Evolutionary conservation across 306 rosid genomes (phyloP), one percentile per base, ranked within the genome.

Genomic region (Clitoria ternatea): DNA sequence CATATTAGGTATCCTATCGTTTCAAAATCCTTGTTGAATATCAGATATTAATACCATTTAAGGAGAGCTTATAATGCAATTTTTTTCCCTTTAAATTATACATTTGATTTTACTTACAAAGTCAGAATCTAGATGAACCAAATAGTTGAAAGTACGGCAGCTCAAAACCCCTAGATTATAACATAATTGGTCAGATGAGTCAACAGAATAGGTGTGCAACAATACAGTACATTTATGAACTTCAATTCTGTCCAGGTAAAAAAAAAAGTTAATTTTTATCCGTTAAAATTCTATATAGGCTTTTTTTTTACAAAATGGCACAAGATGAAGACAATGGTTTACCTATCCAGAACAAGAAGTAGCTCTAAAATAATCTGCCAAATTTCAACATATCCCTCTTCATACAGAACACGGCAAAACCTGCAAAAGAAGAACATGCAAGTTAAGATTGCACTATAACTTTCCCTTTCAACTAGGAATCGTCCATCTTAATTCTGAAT

Each of bases 301-400:
- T 8, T 18, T 17, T 7, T 43, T 8, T 18, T 17, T 7, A 32
- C 0, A 22, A 53, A 40, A 39, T 26, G 15, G 4, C 30, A 62
- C 30, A 11, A 24, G 68, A n/a, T 17, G 33, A 9, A 30, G 56
- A 6, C 50, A 77, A 66, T 24, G 9, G 36, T 48, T 52, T 63
- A 82, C 87, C 80, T 66, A 54, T 75, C 67, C 63, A 66, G 33
- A 32, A 47, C 20, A 75, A 59, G 35, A 69, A 17, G 23, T 50
- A 37, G 13, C 6, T 5, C 40, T 40, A 18, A 14, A 44, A 66
- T n/a, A 35, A 66, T 50, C 53, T 42, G 12, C 23, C 50, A 19
- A 33, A 48, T 33, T 63, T 26, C 22, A 64, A 19, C 69, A 70
- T 64, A 35, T 70, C 12, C 61, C 27, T n/a, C 39, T 24, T 4